Percentiles rank a stretch among this genome's conserved stretches.
Evolutionary conservation across 495 filamentous ascomycete genomes (phyloP).

Genomic region (Pyrenopolyporus hunteri): DNA sequence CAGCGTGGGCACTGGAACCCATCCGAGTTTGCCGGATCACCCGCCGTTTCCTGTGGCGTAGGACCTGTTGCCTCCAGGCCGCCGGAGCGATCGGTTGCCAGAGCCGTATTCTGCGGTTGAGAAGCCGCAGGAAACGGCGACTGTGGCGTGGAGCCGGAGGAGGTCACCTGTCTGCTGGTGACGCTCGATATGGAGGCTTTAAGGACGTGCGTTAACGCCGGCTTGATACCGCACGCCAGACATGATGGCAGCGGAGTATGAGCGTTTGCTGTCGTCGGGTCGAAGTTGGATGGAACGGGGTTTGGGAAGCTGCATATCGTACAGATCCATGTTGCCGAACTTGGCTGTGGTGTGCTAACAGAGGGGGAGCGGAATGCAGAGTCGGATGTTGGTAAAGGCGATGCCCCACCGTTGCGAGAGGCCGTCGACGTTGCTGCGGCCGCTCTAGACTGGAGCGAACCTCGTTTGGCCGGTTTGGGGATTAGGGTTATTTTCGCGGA

Average conservation of each 20-base stretch:
- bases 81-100: constrained; percentile 3
- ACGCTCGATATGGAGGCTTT: constrained; percentile 82
- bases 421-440: constrained; percentile 43
- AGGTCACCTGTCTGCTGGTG: constrained; percentile 54
- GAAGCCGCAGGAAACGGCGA: constrained; percentile 20
- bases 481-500: constrained; percentile 91
- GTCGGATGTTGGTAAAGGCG: constrained; percentile 56
- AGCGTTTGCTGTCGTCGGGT: constrained; percentile 74
- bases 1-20: constrained; percentile 81
- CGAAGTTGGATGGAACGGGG: constrained; percentile 89
- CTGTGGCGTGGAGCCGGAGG: constrained; percentile 21
- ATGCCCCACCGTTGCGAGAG: constrained; percentile 53
- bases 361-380: constrained; percentile 56
- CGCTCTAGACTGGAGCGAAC: constrained; percentile 55
- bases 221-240: constrained; percentile 92
- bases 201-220: constrained; percentile 76
- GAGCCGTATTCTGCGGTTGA: constrained; percentile 12
- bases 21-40: constrained; percentile 4
- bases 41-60: not conserved
- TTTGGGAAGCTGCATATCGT: constrained; percentile 98
- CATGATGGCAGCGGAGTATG: constrained; percentile 84
- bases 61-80: constrained; percentile 5
- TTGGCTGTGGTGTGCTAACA: constrained; percentile 54
- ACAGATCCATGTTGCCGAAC: constrained; percentile 92
- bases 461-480: constrained; percentile 71